A percentile compares a stretch with the other conserved stretches of the same genome.
Conservation (phyloP, 495 filamentous ascomycete species). For the Friedmanniomyces simplex region DNA sequence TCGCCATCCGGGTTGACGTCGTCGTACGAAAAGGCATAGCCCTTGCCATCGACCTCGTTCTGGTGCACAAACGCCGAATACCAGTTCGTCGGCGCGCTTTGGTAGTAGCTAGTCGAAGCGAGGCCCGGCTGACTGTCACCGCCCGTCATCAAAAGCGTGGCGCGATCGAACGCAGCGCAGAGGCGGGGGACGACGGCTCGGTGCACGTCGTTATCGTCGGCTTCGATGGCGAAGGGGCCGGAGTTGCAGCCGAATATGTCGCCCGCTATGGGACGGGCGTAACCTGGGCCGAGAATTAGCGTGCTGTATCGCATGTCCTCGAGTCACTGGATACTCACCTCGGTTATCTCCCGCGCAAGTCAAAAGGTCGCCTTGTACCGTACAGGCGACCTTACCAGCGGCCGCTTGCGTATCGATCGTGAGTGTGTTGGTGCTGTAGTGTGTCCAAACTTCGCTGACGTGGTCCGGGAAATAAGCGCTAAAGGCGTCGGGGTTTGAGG, state of each 20-base stretch:
- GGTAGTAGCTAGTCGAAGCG: slow-evolving; percentile 28
- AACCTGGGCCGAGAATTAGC: slow-evolving; percentile 10
- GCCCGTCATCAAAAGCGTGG: slow-evolving; percentile 33
- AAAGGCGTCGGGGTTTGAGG: slow-evolving; percentile 26
- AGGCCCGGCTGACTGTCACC: slow-evolving; percentile 35
- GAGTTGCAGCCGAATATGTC: slow-evolving; percentile 42
- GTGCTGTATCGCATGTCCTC: background rate
- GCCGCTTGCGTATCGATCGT: slow-evolving; percentile 33
- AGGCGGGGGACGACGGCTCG: slow-evolving; percentile 40
- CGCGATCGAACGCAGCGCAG: slow-evolving; percentile 38
- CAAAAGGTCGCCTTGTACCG: slow-evolving; percentile 26
- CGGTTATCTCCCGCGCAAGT: slow-evolving; percentile 34
- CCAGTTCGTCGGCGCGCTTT: slow-evolving; percentile 30
- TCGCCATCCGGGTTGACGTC: slow-evolving; percentile 35
- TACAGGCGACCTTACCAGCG: slow-evolving; percentile 33
- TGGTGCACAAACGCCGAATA: slow-evolving; percentile 38
- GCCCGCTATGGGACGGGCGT: slow-evolving; percentile 29
- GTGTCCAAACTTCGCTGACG: slow-evolving; percentile 35
- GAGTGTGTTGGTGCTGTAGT: slow-evolving; percentile 30
- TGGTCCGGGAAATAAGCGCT: slow-evolving; percentile 33
- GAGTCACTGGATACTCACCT: background rate
- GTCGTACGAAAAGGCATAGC: slow-evolving; percentile 42
- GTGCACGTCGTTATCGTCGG: slow-evolving; percentile 33
- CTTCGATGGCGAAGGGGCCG: slow-evolving; percentile 35
- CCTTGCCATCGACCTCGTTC: slow-evolving; percentile 33